These are phyloP conservation scores for Gossypioides kirkii DNA, from an alignment of 345 rosid species.

Conservation along the genomic window DNA sequence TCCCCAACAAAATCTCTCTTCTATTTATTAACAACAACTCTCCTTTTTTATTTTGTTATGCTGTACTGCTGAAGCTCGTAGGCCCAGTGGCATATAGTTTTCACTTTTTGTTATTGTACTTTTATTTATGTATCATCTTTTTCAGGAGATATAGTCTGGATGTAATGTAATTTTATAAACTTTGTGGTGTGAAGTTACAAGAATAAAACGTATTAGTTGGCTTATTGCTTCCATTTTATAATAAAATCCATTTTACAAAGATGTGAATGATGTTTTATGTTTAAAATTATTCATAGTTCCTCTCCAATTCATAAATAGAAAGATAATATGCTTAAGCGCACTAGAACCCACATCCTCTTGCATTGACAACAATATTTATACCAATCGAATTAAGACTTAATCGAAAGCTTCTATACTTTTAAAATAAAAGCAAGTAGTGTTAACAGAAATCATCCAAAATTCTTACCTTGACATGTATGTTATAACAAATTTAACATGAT, in stretches of 20 bases:
- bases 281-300: too few relatives aligned
- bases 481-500: too few relatives aligned
- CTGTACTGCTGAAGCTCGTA: constrained; percentile 23
- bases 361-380: too few relatives aligned
- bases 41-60: background rate
- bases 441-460: too few relatives aligned
- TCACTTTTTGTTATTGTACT: background rate
- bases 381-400: too few relatives aligned
- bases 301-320: too few relatives aligned
- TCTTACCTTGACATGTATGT: too few relatives aligned
- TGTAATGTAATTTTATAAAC: constrained; percentile 15
- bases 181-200: constrained; percentile 11
- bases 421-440: too few relatives aligned
- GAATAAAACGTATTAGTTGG: background rate
- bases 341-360: too few relatives aligned
- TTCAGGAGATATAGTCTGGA: background rate
- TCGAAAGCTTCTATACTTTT: too few relatives aligned
- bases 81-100: constrained; percentile 29
- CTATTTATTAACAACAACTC: background rate
- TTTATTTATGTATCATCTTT: background rate
- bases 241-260: background rate
- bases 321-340: too few relatives aligned
- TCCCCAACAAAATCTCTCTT: background rate
- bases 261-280: too few relatives aligned
- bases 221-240: background rate